Base-by-base conservation (phyloP, 179 eudicot genomes). In the Sideroxylon spinosum region DNA sequence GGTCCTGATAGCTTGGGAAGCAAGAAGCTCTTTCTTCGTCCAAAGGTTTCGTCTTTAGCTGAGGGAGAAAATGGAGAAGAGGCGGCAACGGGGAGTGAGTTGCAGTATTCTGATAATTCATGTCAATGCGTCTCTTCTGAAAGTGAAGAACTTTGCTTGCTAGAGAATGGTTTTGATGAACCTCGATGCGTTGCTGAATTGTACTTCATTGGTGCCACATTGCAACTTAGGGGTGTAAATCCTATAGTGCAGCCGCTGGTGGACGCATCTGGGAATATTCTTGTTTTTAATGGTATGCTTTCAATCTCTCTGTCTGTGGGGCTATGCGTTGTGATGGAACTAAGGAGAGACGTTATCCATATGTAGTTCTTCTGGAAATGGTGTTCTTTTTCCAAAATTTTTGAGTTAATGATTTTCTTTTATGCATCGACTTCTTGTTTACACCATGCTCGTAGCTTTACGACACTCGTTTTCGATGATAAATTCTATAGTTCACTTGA, bases 1-100 rank as follows among this genome's bases (percentile, higher is more conserved):
- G 99, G 99, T 25, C 99, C 99, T 22, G 97, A 95, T 84, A 88
- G 93, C 79, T 86, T 95, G 82, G 96, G 92, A 80, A 80, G 82
- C 76, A 87, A 77, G 74, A 83, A 57, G 72, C 78, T 93, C 48
- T 23, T 81, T 56, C 86, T 91, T 75, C 79, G 76, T 80, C 77
- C 79, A 66, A 79, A 74, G 64, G 60, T 59, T 80, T 70, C 71
- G 22, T n/a, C 78, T 79, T 77, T 63, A 59, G 60, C 8, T 9
- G 74, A 78, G 52, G 79, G 68, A 46, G 75, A 59, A 75, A 84
- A 50, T 23, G 79, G 66, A 8, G 86, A 84, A 28, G 86, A 60
- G 73, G 78, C 76, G 73, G 78, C 76, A 65, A 55, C 25, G 68
- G 19, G n/a, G 57, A 72, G 56, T 52, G 68, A 70, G 69, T 64